Evolutionary conservation across 2,329 filamentous ascomycete genomes (phyloP).

Genomic region (Polytolypa hystricis): DNA sequence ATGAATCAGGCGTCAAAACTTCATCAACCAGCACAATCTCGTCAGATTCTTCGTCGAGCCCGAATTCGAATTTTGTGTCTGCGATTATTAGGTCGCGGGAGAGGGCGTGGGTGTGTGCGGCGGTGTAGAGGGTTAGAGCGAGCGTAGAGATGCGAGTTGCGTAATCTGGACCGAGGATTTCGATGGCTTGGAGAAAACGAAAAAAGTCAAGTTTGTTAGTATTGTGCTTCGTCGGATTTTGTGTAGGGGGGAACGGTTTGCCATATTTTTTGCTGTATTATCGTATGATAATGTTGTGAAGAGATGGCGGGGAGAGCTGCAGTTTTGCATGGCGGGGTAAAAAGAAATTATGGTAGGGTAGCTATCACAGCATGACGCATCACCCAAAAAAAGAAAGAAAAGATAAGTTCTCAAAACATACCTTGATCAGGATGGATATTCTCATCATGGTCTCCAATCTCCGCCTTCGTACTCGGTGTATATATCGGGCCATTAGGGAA

Average conservation of each 20-base stretch:
- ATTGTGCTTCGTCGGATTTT: neutral
- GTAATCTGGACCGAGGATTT: slow-evolving; percentile 54
- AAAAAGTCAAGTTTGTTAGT: slow-evolving; percentile 3
- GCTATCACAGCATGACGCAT: no score
- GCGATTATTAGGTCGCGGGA: slow-evolving; percentile 62
- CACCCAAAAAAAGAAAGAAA: neutral
- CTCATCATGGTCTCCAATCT: slow-evolving; percentile 66
- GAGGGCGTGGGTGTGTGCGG: slow-evolving; percentile 33
- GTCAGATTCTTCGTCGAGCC: slow-evolving; percentile 51
- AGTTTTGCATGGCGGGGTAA: no score
- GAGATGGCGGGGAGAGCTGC: no score
- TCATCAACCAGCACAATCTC: slow-evolving; percentile 71
- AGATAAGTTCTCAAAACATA: no score
- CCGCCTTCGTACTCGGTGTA: slow-evolving; percentile 78
- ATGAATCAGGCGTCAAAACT: slow-evolving; percentile 73
- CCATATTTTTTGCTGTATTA: no score
- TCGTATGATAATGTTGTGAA: no score
- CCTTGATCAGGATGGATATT: slow-evolving; percentile 68
- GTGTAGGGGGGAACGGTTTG: neutral
- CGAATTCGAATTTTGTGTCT: slow-evolving; percentile 70
- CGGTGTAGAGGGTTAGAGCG: slow-evolving; percentile 52
- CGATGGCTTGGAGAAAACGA: slow-evolving; percentile 29
- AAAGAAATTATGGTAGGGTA: no score
- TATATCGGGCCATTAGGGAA: slow-evolving; percentile 58
- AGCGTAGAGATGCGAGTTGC: slow-evolving; percentile 55